Conservation (phyloP, 805 yeast genomes). For the Pichia nakasei region DNA sequence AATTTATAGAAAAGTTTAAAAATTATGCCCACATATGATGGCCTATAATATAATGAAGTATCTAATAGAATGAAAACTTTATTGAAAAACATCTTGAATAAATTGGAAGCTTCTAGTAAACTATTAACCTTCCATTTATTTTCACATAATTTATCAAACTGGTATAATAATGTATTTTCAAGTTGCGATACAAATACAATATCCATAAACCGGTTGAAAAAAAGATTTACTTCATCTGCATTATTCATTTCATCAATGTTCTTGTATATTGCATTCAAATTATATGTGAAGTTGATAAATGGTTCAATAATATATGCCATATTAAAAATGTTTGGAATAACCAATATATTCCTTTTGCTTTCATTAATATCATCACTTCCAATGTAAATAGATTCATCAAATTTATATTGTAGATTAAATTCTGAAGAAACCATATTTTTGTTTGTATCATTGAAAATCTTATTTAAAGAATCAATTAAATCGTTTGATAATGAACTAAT, state of each 20-base stretch:
- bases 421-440: slow-evolving; percentile 3
- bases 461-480: slow-evolving; percentile 5
- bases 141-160: slow-evolving; percentile 42
- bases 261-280: slow-evolving; percentile 38
- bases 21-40: slow-evolving; percentile 41
- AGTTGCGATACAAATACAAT: slow-evolving; percentile 56
- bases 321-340: slow-evolving; percentile 65
- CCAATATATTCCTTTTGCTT: slow-evolving; percentile 53
- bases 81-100: slow-evolving; percentile 39
- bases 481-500: slow-evolving; percentile 20
- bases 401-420: slow-evolving; percentile 17
- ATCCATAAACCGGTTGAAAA: slow-evolving; percentile 59
- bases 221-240: slow-evolving; percentile 29
- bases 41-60: slow-evolving; percentile 51
- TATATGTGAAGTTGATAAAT: slow-evolving; percentile 58
- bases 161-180: slow-evolving; percentile 42
- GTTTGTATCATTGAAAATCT: slow-evolving; percentile 5
- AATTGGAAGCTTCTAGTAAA: slow-evolving; percentile 35
- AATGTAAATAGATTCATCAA: slow-evolving; percentile 37
- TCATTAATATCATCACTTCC: slow-evolving; percentile 42
- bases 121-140: slow-evolving; percentile 22
- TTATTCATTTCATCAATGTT: slow-evolving; percentile 6
- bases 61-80: slow-evolving; percentile 45
- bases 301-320: slow-evolving; percentile 74
- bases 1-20: slow-evolving; percentile 34